Evolutionary conservation across 2,329 filamentous ascomycete species (phyloP).

Genomic region (Arthrobotrys sinensis): DNA sequence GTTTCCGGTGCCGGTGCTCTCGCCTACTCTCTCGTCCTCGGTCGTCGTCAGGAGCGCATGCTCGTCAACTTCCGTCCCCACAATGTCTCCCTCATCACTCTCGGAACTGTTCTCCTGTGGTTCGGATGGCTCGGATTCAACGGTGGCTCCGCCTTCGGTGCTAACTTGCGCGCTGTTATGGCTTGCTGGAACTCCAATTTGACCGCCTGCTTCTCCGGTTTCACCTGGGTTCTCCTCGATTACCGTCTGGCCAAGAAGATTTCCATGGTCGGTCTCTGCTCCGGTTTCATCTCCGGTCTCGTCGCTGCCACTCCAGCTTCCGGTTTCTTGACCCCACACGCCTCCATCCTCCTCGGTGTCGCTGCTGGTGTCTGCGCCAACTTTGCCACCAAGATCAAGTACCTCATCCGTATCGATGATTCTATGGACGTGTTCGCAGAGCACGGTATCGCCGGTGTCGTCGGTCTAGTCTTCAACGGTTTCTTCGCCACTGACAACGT

Average conservation of each 20-base stretch:
- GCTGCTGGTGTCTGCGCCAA: constrained; percentile 72
- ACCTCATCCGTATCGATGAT: constrained; percentile 77
- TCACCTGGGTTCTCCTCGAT: constrained; percentile 96
- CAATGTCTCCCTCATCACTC: constrained; percentile 96
- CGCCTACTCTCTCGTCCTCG: constrained; percentile 95
- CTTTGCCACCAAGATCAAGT: constrained; percentile 64
- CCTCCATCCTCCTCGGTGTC: constrained; percentile 77
- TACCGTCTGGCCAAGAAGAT: constrained; percentile 94
- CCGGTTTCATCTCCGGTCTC: constrained; percentile 78
- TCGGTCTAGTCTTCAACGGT: constrained; percentile 80
- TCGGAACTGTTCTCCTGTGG: constrained; percentile 96
- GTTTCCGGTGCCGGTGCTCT: constrained; percentile 92
- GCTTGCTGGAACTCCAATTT: constrained; percentile 98
- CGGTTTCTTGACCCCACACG: constrained; percentile 79
- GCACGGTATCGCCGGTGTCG: constrained; percentile 79
- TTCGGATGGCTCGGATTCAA: constrained; percentile 99
- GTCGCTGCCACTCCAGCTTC: constrained; percentile 80
- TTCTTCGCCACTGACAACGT: constrained; percentile 80
- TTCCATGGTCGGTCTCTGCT: constrained; percentile 84
- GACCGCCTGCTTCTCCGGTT: constrained; percentile 90
- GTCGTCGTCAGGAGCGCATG: constrained; percentile 97
- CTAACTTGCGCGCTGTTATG: constrained; percentile 93
- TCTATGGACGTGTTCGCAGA: constrained; percentile 81
- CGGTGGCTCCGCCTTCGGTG: constrained; percentile 92
- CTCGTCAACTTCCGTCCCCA: constrained; percentile 99